These are phyloP conservation scores for Russula compacta DNA, from an alignment of 768 basidiomycete species.

Conservation along the genomic window DNA sequence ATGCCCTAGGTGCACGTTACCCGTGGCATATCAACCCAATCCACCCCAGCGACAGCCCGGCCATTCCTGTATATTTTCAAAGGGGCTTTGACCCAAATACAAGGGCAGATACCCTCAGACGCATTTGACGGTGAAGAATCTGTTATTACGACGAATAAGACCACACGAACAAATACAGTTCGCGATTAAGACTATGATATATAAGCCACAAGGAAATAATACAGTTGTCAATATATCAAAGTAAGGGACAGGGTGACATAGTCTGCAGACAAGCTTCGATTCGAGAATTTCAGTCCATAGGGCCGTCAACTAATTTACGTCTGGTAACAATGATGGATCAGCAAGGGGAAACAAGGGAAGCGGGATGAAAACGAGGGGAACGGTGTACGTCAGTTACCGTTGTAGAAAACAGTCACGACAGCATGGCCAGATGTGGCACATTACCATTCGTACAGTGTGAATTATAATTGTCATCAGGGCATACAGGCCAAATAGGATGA, in stretches of 20 bases:
- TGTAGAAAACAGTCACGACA: slow-evolving; percentile 61
- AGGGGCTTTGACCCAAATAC: slow-evolving; percentile 79
- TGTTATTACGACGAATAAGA: slow-evolving; percentile 2
- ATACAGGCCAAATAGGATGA: not conserved
- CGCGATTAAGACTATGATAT: not conserved
- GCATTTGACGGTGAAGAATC: slow-evolving; percentile 57
- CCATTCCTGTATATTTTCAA: slow-evolving; percentile 73
- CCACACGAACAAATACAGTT: not conserved
- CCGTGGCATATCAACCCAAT: slow-evolving; percentile 68
- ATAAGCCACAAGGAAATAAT: not conserved
- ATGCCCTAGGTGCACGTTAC: slow-evolving; percentile 59
- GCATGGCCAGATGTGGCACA: slow-evolving; percentile 30
- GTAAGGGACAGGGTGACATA: not conserved
- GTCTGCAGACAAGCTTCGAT: not conserved
- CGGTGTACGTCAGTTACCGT: slow-evolving; percentile 63
- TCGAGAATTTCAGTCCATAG: not conserved
- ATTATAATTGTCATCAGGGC: slow-evolving; percentile 54
- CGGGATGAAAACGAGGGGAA: not conserved
- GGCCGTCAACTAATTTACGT: not conserved
- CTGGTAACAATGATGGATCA: not conserved
- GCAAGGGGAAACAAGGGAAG: not conserved
- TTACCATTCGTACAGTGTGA: slow-evolving; percentile 67
- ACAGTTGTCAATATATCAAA: not conserved
- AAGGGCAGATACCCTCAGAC: slow-evolving; percentile 78
- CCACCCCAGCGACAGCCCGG: slow-evolving; percentile 71